Percentiles rank a stretch among this genome's conserved stretches.
Evolutionary conservation across 805 yeast genomes (phyloP).

Genomic region (Yarrowia divulgata): DNA sequence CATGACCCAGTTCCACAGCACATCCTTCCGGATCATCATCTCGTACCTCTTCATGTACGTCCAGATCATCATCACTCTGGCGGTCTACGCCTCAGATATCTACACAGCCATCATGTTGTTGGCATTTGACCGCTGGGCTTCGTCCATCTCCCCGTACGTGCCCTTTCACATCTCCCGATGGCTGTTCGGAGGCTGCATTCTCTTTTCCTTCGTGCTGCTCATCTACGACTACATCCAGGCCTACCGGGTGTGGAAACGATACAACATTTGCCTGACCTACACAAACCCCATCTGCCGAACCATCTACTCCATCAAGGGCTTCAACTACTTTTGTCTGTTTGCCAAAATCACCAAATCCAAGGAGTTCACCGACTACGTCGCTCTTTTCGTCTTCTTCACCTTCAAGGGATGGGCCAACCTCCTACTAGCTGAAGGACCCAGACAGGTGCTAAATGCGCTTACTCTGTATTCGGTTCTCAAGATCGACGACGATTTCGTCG

Average conservation of each 20-base stretch:
- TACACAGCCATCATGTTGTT: conserved; percentile 79
- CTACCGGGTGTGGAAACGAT: conserved; percentile 61
- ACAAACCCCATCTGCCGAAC: conserved; percentile 69
- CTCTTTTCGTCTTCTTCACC: conserved; percentile 70
- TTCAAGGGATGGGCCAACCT: conserved; percentile 68
- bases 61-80: conserved; percentile 56
- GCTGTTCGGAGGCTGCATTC: conserved; percentile 83
- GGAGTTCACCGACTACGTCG: conserved; percentile 67
- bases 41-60: conserved; percentile 53
- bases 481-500: conserved; percentile 49
- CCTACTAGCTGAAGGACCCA: conserved; percentile 81
- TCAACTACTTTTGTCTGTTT: conserved; percentile 74
- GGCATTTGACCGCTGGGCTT: conserved; percentile 75
- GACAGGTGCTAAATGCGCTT: conserved; percentile 83
- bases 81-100: conserved; percentile 69
- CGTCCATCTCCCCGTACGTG: conserved; percentile 57
- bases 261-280: conserved; percentile 73
- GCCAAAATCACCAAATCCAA: conserved; percentile 71
- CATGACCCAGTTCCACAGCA: conserved; percentile 43
- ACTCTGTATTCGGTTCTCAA: conserved; percentile 65
- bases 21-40: conserved; percentile 45
- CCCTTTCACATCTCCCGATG: conserved; percentile 64
- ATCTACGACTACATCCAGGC: conserved; percentile 67
- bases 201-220: conserved; percentile 67
- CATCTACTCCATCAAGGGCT: conserved; percentile 63